A percentile compares a stretch with the other conserved stretches of the same genome.
phyloP scores from a whole-genome alignment of 257 asterid genomes.

The Petrea volubilis region DNA sequence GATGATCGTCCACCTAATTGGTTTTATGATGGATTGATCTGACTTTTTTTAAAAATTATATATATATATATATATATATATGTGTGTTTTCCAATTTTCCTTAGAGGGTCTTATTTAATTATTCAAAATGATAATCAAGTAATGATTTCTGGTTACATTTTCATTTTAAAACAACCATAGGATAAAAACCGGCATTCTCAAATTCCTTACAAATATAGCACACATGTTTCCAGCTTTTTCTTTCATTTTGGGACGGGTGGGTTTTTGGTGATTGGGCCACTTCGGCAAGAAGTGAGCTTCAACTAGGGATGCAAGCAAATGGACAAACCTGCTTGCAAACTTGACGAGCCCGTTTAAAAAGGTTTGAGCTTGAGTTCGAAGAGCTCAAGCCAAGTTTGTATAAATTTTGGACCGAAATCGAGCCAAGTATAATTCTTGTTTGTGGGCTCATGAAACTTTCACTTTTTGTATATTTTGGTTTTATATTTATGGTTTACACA shows the following conservation, averaged over 20 bases:
- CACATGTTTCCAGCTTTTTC: neutral
- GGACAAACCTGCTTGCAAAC: too few relatives aligned
- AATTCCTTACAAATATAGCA: neutral
- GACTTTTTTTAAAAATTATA: neutral
- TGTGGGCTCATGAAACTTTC: too few relatives aligned
- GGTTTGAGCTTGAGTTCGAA: too few relatives aligned
- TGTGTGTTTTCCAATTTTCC: neutral
- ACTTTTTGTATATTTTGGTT: too few relatives aligned
- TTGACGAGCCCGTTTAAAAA: too few relatives aligned
- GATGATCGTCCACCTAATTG: neutral
- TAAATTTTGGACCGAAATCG: too few relatives aligned
- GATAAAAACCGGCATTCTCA: neutral
- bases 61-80: too few relatives aligned
- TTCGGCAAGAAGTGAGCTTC: neutral
- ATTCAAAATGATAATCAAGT: neutral
- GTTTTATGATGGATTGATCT: neutral
- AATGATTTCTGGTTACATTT: neutral
- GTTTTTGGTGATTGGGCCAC: neutral
- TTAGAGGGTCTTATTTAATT: neutral
- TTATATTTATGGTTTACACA: too few relatives aligned
- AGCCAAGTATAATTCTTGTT: too few relatives aligned
- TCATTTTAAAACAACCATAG: neutral
- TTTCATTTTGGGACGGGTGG: neutral
- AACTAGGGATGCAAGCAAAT: too few relatives aligned
- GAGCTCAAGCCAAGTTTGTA: too few relatives aligned